These are phyloP conservation scores for Aspergillus hancockii DNA, from an alignment of 495 filamentous ascomycete genomes.

Conservation along the genomic window DNA sequence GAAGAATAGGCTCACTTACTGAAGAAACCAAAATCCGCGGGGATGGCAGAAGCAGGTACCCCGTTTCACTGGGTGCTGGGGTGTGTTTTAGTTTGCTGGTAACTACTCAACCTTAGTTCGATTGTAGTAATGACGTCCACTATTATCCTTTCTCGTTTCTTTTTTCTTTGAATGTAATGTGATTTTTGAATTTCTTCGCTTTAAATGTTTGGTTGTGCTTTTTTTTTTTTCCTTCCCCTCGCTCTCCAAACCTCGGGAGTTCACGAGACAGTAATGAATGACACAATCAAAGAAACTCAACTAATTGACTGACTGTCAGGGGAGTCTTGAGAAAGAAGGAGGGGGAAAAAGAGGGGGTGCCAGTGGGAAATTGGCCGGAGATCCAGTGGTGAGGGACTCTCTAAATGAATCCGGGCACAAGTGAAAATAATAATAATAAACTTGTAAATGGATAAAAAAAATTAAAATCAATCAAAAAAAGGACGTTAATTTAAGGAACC, in stretches of 20 bases:
- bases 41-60: constrained; percentile 29
- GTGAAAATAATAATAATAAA: background rate
- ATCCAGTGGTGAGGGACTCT: background rate
- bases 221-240: background rate
- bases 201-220: background rate
- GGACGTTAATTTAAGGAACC: background rate
- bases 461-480: background rate
- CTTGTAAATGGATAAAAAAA: background rate
- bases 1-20: constrained; percentile 10
- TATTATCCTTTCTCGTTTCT: constrained; percentile 5
- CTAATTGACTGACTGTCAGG: background rate
- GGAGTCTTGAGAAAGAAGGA: background rate
- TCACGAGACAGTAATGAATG: background rate
- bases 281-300: background rate
- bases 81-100: constrained; percentile 9
- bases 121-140: constrained; percentile 14
- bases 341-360: background rate
- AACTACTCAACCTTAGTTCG: constrained; percentile 7
- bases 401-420: background rate
- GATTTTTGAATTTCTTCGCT: background rate
- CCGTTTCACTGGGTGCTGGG: constrained; percentile 20
- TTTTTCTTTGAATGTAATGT: background rate
- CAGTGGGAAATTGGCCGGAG: background rate
- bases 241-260: background rate
- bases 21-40: constrained; percentile 18